These are phyloP conservation scores for Brassica hybrid DNA, from an alignment of 441 rosid genomes.

Conservation along the genomic window DNA sequence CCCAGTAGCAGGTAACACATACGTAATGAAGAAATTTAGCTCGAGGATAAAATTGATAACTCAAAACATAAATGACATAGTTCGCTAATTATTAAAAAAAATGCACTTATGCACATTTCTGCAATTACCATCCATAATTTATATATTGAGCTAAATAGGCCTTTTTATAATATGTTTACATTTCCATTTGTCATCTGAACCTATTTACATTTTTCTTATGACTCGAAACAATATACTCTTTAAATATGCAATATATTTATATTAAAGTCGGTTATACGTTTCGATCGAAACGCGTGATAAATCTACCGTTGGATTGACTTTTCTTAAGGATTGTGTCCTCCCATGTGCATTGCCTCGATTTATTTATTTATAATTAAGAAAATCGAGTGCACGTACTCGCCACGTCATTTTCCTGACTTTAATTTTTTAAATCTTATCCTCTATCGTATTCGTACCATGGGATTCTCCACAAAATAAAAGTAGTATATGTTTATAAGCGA, in stretches of 20 bases:
- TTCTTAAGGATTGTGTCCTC: neutral
- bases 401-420: slow-evolving; percentile 44
- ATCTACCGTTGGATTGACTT: slow-evolving; percentile 34
- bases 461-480: slow-evolving; percentile 29
- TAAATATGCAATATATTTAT: neutral
- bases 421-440: slow-evolving; percentile 29
- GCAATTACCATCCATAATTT: no score
- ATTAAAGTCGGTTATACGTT: slow-evolving; percentile 17
- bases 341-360: slow-evolving; percentile 41
- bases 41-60: no score
- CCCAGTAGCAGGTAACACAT: no score
- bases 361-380: slow-evolving; percentile 19
- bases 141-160: no score
- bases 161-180: neutral
- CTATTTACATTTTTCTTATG: no score
- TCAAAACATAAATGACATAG: no score
- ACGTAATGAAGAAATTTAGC: no score
- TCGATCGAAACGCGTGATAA: slow-evolving; percentile 34
- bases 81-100: no score
- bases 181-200: neutral
- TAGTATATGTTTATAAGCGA: neutral
- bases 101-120: no score
- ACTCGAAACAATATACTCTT: no score
- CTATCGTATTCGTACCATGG: slow-evolving; percentile 16
- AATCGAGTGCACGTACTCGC: slow-evolving; percentile 41